Evolutionary conservation across 257 asterid genomes (phyloP).

Genomic region (Nicotiana obtusifolia): DNA sequence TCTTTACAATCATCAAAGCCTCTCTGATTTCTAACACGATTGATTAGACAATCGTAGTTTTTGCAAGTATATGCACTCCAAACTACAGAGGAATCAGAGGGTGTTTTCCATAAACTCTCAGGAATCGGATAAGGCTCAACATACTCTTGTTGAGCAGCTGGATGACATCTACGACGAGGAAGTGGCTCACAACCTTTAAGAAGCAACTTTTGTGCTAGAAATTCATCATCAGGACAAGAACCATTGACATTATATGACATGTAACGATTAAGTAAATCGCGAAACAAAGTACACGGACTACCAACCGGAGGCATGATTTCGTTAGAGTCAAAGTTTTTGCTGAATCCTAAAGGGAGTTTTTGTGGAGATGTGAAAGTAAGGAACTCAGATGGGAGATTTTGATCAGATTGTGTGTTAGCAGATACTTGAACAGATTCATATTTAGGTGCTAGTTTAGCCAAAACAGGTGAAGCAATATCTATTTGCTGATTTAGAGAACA

Average conservation of each 20-base stretch:
- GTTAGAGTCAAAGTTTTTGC: slow-evolving; percentile 49
- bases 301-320: slow-evolving; percentile 50
- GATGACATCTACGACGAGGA: slow-evolving; percentile 65
- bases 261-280: slow-evolving; percentile 33
- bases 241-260: slow-evolving; percentile 54
- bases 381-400: slow-evolving; percentile 25
- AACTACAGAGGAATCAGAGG: slow-evolving; percentile 54
- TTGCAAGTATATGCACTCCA: slow-evolving; percentile 64
- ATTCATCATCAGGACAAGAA: slow-evolving; percentile 64
- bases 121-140: slow-evolving; percentile 54
- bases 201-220: slow-evolving; percentile 51
- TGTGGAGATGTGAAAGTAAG: slow-evolving; percentile 49
- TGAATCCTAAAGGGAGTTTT: slow-evolving; percentile 54
- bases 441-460: neutral
- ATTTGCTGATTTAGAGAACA: slow-evolving; percentile 22
- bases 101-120: slow-evolving; percentile 47
- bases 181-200: slow-evolving; percentile 72
- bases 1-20: slow-evolving; percentile 63
- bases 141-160: slow-evolving; percentile 27
- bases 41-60: slow-evolving; percentile 38
- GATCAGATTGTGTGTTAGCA: too few relatives aligned
- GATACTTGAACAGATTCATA: neutral
- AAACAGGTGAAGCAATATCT: neutral
- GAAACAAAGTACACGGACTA: slow-evolving; percentile 35
- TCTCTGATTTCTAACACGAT: slow-evolving; percentile 35